These are phyloP conservation scores for Termitomyces sp. DNA, from an alignment of 1,284 basidiomycete species.

Conservation along the genomic window DNA sequence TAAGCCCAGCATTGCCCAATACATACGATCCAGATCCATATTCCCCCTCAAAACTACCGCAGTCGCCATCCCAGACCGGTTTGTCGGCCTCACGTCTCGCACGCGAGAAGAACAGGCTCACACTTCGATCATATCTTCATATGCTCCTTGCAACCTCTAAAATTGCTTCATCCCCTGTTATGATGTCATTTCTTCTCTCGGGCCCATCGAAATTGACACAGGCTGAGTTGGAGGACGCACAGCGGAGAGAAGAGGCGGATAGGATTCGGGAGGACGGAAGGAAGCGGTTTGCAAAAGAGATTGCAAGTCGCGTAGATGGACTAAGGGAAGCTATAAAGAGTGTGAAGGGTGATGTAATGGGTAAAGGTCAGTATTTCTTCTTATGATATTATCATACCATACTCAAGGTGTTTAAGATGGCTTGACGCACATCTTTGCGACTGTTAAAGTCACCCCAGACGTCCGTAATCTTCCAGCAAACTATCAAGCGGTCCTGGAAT, in stretches of 20 bases:
- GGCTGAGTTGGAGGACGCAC: conserved; percentile 79
- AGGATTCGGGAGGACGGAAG: conserved; percentile 85
- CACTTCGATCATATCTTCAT: conserved; percentile 89
- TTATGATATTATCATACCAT: background rate
- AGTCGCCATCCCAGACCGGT: conserved; percentile 13
- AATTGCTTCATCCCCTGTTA: conserved; percentile 80
- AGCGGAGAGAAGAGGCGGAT: conserved; percentile 84
- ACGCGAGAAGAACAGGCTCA: conserved; percentile 93
- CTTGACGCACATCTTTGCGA: conserved; percentile 80
- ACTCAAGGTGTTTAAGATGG: conserved; percentile 56
- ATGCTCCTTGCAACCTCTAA: conserved; percentile 69
- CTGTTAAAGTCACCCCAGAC: conserved; percentile 79
- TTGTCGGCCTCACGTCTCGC: conserved; percentile 50
- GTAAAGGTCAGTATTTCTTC: conserved; percentile 48
- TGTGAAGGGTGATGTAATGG: conserved; percentile 90
- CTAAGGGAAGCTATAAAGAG: conserved; percentile 81
- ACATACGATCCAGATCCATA: conserved; percentile 13
- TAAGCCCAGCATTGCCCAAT: conserved; percentile 23
- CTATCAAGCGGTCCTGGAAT: conserved; percentile 89
- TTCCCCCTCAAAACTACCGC: conserved; percentile 3
- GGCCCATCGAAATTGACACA: conserved; percentile 68
- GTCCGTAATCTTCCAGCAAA: conserved; percentile 80
- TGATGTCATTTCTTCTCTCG: conserved; percentile 83
- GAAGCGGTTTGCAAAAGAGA: conserved; percentile 82
- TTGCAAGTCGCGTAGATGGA: conserved; percentile 81